Base-by-base conservation (phyloP, 768 basidiomycete genomes). In the Tylopilus rubrobrunneus region DNA sequence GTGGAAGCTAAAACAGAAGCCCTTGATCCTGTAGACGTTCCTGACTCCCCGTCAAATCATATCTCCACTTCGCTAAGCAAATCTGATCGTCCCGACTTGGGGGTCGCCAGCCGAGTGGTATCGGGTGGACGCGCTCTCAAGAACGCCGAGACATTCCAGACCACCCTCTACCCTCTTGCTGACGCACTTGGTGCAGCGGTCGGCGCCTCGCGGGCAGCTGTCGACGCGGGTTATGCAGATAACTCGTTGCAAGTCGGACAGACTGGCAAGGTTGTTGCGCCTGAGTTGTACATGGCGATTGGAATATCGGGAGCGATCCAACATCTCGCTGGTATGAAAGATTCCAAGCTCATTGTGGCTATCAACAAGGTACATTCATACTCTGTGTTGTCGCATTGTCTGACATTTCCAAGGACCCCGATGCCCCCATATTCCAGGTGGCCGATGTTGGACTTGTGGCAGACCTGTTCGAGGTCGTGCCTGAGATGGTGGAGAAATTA, bases 221-320 rank as follows among this genome's bases (percentile, higher is more conserved):
- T 99, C 17, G 97, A 99, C 69, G 92, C 94, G 27, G 97, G 97
- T 1, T 98, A 98, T 65, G 93, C 92, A 28, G 97, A 98, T 71
- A 98, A 98, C 73, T 94, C 92, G 5, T 67, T 98, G 48, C 97
- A 99, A 72, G 97, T 99, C n/a, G 97, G 97, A 23, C 97, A 99
- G 76, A 99, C 97, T 0, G 97, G 97, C 51, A 98, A 98, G 73
- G 89, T 99, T 34, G 95, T 98, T 41, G 96, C 97, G 3, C 96
- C 97, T 0, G 91, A 96, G 67, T 75, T 99, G 49, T 99, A 99
- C 73, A 82, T 98, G 72, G 97, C 97, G 4, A 72, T 98, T 46
- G 97, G 97, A 48, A 98, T 99, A 62, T 97, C 94, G 9, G 97
- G 97, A 17, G 97, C 97, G 14, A 99, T 98, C 63, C 97, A 99